Evolutionary conservation across 345 rosid species (phyloP), one percentile per base, ranked within the genome.

Genomic region (Salix arbutifolia): DNA sequence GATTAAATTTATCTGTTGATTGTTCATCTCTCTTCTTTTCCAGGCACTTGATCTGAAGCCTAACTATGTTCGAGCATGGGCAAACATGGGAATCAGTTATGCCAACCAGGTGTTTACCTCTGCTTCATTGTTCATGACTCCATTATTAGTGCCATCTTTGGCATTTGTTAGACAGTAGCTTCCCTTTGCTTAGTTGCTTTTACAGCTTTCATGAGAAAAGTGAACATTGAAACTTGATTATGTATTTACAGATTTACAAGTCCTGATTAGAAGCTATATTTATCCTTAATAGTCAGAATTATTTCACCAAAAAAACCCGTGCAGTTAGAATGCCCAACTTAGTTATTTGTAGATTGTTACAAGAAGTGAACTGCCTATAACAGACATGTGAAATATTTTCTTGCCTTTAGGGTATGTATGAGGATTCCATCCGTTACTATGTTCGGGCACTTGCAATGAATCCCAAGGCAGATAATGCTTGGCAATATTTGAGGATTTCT

Each of bases 31-130:
- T 73, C 74, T 33, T 28, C 46, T 37, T 52, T 70, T 79, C 74
- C 85, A 96, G 99, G 99, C 99, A 70, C 85, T 94, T 67, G 97
- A 96, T 88, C 89, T 96, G 91, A 96, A 96, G 88, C 99, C 99
- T 46, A 96, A 96, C 73, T 96, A 96, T 74, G 98, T 96, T 80
- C 99, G 99, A n/a, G 99, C 99, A n/a, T 94, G 99, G 99, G 97
- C 98, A 81, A 96, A 96, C 87, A 94, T 96, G 98, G 99, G 99
- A 65, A 96, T 96, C 83, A 96, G 99, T 83, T 96, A 88, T 72
- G 99, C 99, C 73, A 96, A 96, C 85, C 99, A 96, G 99, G 99
- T 96, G 52, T 3, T 79, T 71, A 72, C 44, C 30, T 53, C 62
- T 71, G 73, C 65, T 60, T 52, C 58, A 52, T 52, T 52, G 58